Conservation (phyloP, 768 basidiomycete genomes). For the Xerocomellus amylosporus region DNA sequence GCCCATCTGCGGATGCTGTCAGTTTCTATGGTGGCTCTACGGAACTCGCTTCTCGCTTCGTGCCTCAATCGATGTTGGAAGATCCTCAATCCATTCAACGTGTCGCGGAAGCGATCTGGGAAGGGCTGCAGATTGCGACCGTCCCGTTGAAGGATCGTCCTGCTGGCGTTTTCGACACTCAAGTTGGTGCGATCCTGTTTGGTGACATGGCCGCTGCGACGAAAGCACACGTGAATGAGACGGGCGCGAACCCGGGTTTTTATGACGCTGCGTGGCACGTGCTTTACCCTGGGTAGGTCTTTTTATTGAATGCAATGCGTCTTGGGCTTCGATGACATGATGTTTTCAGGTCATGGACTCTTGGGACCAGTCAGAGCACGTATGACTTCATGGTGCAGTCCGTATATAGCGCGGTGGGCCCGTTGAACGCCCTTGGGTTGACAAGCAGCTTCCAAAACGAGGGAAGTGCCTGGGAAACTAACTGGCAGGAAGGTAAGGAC, state of each 20-base stretch:
- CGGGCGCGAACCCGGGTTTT: constrained; percentile 19
- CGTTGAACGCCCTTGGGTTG: constrained; percentile 11
- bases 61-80: constrained; percentile 13
- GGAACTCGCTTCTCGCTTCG: constrained; percentile 12
- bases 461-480: constrained; percentile 9
- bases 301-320: neutral
- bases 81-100: neutral
- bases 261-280: constrained; percentile 21
- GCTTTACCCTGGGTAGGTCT: constrained; percentile 3
- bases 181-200: constrained; percentile 1
- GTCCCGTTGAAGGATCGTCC: neutral
- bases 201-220: constrained; percentile 14
- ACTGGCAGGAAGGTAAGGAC: constrained; percentile 13
- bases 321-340: neutral
- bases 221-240: constrained; percentile 8
- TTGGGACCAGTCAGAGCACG: constrained; percentile 1
- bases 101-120: constrained; percentile 20
- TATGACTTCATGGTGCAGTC: neutral
- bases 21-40: constrained; percentile 12
- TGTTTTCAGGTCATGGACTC: constrained; percentile 13
- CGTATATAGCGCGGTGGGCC: constrained; percentile 5
- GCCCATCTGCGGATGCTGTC: constrained; percentile 5
- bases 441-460: constrained; percentile 22
- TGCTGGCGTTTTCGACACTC: neutral
- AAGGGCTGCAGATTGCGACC: constrained; percentile 8